These are phyloP conservation scores for Ilex aquifolium DNA, from an alignment of 257 asterid genomes.

Conservation along the genomic window DNA sequence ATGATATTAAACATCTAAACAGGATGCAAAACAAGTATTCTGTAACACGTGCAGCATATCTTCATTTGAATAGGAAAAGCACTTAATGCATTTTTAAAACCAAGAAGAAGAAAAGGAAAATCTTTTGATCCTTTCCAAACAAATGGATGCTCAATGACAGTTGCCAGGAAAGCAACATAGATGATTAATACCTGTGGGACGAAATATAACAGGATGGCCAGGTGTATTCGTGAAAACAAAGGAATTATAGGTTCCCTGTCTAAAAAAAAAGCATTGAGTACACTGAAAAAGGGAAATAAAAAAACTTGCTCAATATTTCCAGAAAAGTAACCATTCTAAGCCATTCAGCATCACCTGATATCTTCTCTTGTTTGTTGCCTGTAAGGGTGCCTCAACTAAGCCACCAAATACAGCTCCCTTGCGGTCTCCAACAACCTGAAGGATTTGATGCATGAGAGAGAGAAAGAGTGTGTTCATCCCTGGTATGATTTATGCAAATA, in stretches of 20 bases:
- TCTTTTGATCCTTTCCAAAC: no score
- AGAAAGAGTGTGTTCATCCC: conserved; percentile 1
- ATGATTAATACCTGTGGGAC: conserved; percentile 61
- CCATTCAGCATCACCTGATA: conserved; percentile 62
- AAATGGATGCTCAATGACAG: no score
- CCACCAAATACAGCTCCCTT: conserved; percentile 91
- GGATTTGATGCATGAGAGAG: conserved; percentile 5
- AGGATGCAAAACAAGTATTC: no score
- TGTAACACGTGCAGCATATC: no score
- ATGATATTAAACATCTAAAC: no score
- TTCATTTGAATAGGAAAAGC: no score
- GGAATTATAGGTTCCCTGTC: conserved; percentile 65
- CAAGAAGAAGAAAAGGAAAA: no score
- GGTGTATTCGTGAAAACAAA: conserved; percentile 75
- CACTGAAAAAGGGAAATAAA: not conserved
- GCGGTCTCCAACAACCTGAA: conserved; percentile 91
- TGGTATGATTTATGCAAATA: no score
- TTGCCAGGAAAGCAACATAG: no score
- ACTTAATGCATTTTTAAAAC: no score
- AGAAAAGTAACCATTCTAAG: not conserved
- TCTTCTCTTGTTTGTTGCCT: conserved; percentile 59
- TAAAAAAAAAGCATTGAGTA: conserved; percentile 15
- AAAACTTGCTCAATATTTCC: conserved; percentile 1
- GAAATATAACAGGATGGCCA: conserved; percentile 65
- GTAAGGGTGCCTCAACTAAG: conserved; percentile 87